phyloP scores from a whole-genome alignment of 495 filamentous ascomycete species.

The Aspergillus leporis region DNA sequence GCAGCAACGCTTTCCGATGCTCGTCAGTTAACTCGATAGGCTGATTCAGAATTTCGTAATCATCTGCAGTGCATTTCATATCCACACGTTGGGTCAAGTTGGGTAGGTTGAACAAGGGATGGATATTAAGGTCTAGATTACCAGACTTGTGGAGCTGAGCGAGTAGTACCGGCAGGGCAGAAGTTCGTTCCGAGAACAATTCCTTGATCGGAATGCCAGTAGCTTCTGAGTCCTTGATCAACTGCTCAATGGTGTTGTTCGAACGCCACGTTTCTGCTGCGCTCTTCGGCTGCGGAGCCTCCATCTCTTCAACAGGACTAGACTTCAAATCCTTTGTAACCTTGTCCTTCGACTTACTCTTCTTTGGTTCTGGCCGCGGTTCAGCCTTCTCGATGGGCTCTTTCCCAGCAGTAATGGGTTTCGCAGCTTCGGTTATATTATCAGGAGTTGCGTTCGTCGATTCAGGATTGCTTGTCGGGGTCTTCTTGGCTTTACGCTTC shows the following conservation, averaged over 20 bases:
- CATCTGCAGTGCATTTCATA: slow-evolving; percentile 48
- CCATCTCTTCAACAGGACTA: slow-evolving; percentile 35
- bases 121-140: slow-evolving; percentile 46
- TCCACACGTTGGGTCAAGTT: slow-evolving; percentile 52
- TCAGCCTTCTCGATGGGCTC: slow-evolving; percentile 31
- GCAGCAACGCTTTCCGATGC: slow-evolving; percentile 40
- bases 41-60: slow-evolving; percentile 40
- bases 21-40: slow-evolving; percentile 44
- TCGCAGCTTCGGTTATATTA: slow-evolving; percentile 28
- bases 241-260: slow-evolving; percentile 45
- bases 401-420: slow-evolving; percentile 30
- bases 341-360: slow-evolving; percentile 41
- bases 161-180: slow-evolving; percentile 45
- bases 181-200: slow-evolving; percentile 41
- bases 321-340: slow-evolving; percentile 31
- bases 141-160: slow-evolving; percentile 51
- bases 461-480: slow-evolving; percentile 38
- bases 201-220: slow-evolving; percentile 39
- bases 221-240: slow-evolving; percentile 41
- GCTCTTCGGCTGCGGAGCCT: slow-evolving; percentile 29
- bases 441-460: slow-evolving; percentile 43
- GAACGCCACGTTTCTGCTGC: slow-evolving; percentile 39
- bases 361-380: slow-evolving; percentile 31
- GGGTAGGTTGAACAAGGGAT: slow-evolving; percentile 57
- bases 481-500: slow-evolving; percentile 91